Evolutionary conservation across 176 grass and related monocot genomes (phyloP).

Genomic region (Aegilops speltoides): DNA sequence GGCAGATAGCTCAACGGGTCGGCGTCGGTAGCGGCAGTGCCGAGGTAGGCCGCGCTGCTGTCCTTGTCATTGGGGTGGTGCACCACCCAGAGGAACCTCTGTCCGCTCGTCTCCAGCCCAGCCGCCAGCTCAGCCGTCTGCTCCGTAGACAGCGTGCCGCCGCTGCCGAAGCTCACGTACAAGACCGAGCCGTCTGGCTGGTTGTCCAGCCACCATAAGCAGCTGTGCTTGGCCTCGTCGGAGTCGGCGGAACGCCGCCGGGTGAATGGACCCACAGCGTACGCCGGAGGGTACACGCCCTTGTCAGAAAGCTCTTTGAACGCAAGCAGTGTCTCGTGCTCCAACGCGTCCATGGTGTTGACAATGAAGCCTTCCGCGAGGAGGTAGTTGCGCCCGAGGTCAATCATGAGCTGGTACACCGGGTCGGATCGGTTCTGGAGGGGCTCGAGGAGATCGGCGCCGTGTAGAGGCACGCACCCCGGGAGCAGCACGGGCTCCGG

Average conservation of each 20-base stretch:
- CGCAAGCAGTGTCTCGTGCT: constrained; percentile 29
- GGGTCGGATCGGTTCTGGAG: constrained; percentile 39
- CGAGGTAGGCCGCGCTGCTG: background rate
- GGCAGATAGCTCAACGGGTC: constrained; percentile 42
- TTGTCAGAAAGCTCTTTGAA: constrained; percentile 27
- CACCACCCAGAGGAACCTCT: constrained; percentile 63
- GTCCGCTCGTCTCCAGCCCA: constrained; percentile 64
- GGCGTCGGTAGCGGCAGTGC: background rate
- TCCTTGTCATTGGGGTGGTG: no score
- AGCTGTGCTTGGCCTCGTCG: background rate
- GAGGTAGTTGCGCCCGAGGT: background rate
- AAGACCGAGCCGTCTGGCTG: constrained; percentile 62
- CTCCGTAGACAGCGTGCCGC: constrained; percentile 40
- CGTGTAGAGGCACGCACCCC: constrained; percentile 58
- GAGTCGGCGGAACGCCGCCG: background rate
- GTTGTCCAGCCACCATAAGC: constrained; percentile 66
- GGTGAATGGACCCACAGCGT: constrained; percentile 49
- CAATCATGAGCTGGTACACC: constrained; percentile 4
- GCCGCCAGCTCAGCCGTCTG: constrained; percentile 57
- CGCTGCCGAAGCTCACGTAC: constrained; percentile 73
- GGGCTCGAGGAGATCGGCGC: constrained; percentile 32
- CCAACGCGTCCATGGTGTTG: constrained; percentile 52
- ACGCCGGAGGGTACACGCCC: constrained; percentile 38
- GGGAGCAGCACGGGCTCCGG: constrained; percentile 44
- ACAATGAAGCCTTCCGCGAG: constrained; percentile 46